phyloP scores from a whole-genome alignment of 306 rosid species.

The Calophaca sinica region DNA sequence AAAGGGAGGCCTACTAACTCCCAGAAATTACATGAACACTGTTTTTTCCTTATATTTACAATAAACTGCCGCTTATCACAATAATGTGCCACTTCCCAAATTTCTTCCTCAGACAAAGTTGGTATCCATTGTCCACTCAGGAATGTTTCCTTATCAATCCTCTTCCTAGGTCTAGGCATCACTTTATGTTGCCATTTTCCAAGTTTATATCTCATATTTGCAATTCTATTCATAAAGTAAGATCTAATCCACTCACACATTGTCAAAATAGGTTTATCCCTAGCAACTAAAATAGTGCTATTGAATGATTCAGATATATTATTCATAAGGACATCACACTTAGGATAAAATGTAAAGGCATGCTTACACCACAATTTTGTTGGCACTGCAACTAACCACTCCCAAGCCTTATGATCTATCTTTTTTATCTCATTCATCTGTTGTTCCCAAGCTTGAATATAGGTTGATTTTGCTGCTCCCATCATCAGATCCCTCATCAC shows the following conservation, averaged over 20 bases:
- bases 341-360: neutral
- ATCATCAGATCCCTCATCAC: too few relatives aligned
- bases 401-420: too few relatives aligned
- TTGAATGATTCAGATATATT: neutral
- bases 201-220: too few relatives aligned
- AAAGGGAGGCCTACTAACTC: neutral
- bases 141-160: neutral
- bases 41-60: neutral
- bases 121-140: neutral
- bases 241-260: neutral
- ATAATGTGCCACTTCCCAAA: neutral
- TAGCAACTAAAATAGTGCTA: neutral
- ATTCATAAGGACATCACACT: neutral
- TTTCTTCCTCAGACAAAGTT: neutral
- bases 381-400: neutral
- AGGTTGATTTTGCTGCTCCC: too few relatives aligned
- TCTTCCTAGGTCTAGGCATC: neutral
- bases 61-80: too few relatives aligned
- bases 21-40: neutral
- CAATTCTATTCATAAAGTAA: neutral
- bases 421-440: too few relatives aligned
- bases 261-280: neutral
- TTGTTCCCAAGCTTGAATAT: too few relatives aligned
- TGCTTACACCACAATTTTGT: neutral
- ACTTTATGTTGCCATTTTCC: neutral